Evolutionary conservation across 2,329 filamentous ascomycete species (phyloP), one percentile per base, ranked within the genome.

Genomic region (Phoma herbarum): DNA sequence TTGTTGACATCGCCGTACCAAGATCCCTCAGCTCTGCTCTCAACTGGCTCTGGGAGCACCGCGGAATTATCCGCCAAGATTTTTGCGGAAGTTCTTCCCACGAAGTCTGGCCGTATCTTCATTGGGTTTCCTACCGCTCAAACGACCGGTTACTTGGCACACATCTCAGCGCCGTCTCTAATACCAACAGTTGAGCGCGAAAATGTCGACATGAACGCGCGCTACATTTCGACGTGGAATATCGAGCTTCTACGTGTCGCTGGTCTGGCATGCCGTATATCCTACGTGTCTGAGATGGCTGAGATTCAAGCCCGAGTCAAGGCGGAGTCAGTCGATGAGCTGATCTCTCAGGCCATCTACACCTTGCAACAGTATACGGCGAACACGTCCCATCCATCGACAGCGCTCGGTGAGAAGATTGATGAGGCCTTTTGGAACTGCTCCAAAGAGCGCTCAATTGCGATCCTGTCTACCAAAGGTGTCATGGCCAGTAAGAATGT

Each of bases 41-140:
- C 82, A 23, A 78, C 77, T 14, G 67, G 78, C 16, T 85, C 84
- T 2, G 81, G 80, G 16, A 77, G 75, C 10, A 80, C 78, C 9
- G 77, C 81, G 11, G 80, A 84, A 8, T 86, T 88, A 60, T 84
- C 86, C 2, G 84, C 85, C 1, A 92, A 97, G 72, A 88, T 99
- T 8, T 97, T 99, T 75, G 86, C 90, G 1, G 95, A 93, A 1
- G 93, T 99, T 1, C 79, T 98, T 5, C 95, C 95, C 2, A 92
- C 86, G 57, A 96, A 93, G 75, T 91, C 91, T 67, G 95, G 95
- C 7, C 89, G 92, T 52, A 91, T 99, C 53, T 99, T 98, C 71
- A 99, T 99, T 71, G 95, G 95, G 0, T 99, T 99, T 72, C 94
- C 95, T 3, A 99, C 95, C 1, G 93, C 94, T 67, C 95, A 99